phyloP scores from a whole-genome alignment of 1,284 basidiomycete species.

The Fistulina hepatica region DNA sequence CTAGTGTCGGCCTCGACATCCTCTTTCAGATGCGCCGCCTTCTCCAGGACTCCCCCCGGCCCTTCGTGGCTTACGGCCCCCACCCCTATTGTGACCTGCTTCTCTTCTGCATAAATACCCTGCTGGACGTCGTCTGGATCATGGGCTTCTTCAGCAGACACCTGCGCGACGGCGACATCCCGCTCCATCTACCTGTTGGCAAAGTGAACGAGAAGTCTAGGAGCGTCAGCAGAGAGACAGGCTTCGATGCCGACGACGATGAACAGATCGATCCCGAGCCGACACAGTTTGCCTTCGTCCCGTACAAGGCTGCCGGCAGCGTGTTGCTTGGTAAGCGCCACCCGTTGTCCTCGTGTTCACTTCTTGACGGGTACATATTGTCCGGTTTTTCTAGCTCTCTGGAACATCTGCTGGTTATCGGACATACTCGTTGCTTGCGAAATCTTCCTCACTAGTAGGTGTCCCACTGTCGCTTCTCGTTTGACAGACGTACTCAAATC shows the following conservation, averaged over 20 bases:
- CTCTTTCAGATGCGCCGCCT: conserved; percentile 15
- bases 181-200: no score
- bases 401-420: not conserved
- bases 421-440: not conserved
- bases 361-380: not conserved
- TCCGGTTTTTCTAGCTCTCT: not conserved
- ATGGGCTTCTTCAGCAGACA: conserved; percentile 4
- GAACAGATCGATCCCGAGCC: conserved; percentile 4
- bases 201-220: no score
- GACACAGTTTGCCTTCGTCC: conserved; percentile 10
- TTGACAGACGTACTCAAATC: conserved; percentile 19
- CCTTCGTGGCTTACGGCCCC: conserved; percentile 10
- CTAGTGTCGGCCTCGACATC: conserved; percentile 13
- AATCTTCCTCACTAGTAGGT: not conserved
- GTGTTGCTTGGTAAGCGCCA: conserved; percentile 6
- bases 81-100: conserved; percentile 7
- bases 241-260: not conserved
- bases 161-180: not conserved
- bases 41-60: not conserved
- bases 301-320: conserved; percentile 5
- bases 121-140: conserved; percentile 9
- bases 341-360: not conserved
- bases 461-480: conserved; percentile 3
- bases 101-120: conserved; percentile 7
- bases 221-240: not conserved